Evolutionary conservation across 2,329 filamentous ascomycete genomes (phyloP), one percentile per base, ranked within the genome.

Genomic region (Trichophyton equinum): DNA sequence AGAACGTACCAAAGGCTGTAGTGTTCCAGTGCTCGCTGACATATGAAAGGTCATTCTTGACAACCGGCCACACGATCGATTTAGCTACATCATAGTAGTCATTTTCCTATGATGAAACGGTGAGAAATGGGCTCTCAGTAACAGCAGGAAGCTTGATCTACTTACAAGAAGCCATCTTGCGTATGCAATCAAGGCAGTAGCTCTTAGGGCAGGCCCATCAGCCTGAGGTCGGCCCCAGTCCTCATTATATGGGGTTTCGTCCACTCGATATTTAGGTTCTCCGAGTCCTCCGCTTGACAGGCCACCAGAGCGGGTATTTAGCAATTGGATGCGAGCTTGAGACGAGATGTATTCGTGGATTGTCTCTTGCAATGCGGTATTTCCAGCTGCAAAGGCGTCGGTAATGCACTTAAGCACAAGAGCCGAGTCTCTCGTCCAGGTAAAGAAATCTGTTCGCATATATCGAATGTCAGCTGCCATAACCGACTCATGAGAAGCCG

Each of bases 361-460:
- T 59, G 78, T 73, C 18, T 72, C 75, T 69, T 87, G 83, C 25
- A 89, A 75, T 38, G 75, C 74, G 1, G 76, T 73, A 66, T 86
- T 80, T 51, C 85, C 87, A 53, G 75, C 76, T 62, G 83, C 76
- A 67, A 90, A 85, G n/a, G 81, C 79, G 66, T 91, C 88, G 5
- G 87, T 78, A 22, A 91, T 74, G 56, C 78, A 77, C 75, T 89
- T 89, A 74, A 87, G 83, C 3, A 84, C 83, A 36, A 91, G 78
- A 22, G 85, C 85, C n/a, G 85, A 81, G 70, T 92, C 88, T 69
- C 88, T 78, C 4, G 85, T 89, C 88, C 88, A 91, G 1, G 86
- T 89, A 70, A 84, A 91, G 69, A 81, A 90, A 73, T 91, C 85
- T 88, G 4, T 13, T 38, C 11, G 3, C 33, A 38, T 38, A 61